Base-by-base conservation (phyloP, 495 filamentous ascomycete species). In the Hyphodiscus hymeniophilus region DNA sequence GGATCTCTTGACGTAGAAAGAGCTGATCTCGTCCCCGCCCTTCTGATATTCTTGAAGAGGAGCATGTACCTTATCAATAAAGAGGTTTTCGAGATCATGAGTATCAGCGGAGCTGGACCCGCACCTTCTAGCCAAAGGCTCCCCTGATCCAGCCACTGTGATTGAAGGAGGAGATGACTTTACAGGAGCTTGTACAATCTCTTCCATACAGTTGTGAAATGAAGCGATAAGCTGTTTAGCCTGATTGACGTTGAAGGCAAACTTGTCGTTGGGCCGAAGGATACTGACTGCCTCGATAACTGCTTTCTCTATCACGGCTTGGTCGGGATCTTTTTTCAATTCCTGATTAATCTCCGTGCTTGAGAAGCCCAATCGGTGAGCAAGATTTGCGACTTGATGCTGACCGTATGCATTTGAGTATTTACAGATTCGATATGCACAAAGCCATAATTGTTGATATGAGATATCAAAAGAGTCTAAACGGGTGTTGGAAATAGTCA, bases 401-500 rank as follows among this genome's bases (percentile, higher is more conserved):
- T 8, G 22, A 18, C 42, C 32, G 21, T 52, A 52, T 4, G 35
- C 33, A 18, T 42, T 52, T 2, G 18, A 5, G 28, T 31, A 22
- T 28, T 52, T 46, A 7, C 30, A 52, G 11, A 52, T 28, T n/a
- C 42, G 13, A 47, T 40, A 52, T 7, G 35, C 11, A 18, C 42
- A 52, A 24, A 52, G 31, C 50, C 20, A 52, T 45, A 52, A 21
- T 23, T 52, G 35, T 47, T 52, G 35, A 47, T 52, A 52, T 21
- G 2, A 26, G 30, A 41, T 21, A 32, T 52, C 36, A 41, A 52
- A 52, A 46, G 17, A 12, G 36, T 52, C 43, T 20, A 47, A 10
- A 38, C 31, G 17, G 18, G 12, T 30, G 3, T 12, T 28, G 45
- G 18, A 23, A 23, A 51, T 18, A 30, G 48, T 39, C 22, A 16